Base-by-base conservation (phyloP, 2,329 filamentous ascomycete genomes). In the Stachybotrys elegans region DNA sequence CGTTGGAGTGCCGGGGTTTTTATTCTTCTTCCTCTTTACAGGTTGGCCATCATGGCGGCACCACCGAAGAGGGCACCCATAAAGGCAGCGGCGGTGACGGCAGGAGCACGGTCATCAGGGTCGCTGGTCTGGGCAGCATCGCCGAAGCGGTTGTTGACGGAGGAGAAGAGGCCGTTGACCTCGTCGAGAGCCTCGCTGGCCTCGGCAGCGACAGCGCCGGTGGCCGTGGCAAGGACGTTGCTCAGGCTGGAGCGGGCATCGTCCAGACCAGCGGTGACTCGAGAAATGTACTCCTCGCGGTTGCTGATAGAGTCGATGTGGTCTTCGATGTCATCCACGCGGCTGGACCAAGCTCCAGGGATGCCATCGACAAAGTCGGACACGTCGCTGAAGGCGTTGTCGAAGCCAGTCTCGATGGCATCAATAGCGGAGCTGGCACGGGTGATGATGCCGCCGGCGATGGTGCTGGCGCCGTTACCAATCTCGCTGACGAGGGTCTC, bases 51-150 rank as follows among this genome's bases (percentile, higher is more conserved):
- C 41, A 72, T 45, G 41, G 69, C 72, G 4, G 67, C 70, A 52
- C 71, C 72, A 20, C 71, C 72, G 40, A 74, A 57, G 46, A 75
- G 60, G 20, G 70, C 71, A 23, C 71, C 71, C 38, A 75, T 57
- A 17, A 66, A 71, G 34, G 73, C 51, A 22, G 64, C 69, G 22
- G 61, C 72, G 14, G 69, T 72, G 48, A 62, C 64, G 44, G 57
- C 53, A 37, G 65, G 57, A 39, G 56, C 61, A 6, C 63, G 62
- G 7, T 51, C 58, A 44, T 55, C 50, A 41, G 51, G 51, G n/a
- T 50, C 56, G 20, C 38, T 43, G 22, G 41, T 42, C 47, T 16
- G 51, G 37, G 45, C 48, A 16, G 50, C 44, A 17, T 51, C 50
- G 37, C 57, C 48, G 23, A 34, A 45, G 4, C 43, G 39, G 43